Percentiles rank a stretch among this genome's conserved stretches.
Evolutionary conservation across 768 basidiomycete species (phyloP).

Genomic region (Lepiota venenata): DNA sequence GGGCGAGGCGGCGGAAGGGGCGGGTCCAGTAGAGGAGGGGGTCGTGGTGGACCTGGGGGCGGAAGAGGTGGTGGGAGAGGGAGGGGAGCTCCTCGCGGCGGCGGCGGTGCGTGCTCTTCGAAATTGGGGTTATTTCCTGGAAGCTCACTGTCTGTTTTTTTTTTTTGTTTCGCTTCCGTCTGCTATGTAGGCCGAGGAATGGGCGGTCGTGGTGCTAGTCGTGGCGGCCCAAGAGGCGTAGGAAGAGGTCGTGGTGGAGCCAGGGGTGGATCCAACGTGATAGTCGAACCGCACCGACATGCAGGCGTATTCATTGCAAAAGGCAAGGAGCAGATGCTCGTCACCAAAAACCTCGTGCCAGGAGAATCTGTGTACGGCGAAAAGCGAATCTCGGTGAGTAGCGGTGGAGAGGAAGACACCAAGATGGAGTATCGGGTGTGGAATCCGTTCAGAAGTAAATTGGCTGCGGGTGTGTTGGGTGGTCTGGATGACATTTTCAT

Average conservation of each 20-base stretch:
- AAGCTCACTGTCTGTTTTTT: background rate
- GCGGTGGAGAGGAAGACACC: conserved; percentile 60
- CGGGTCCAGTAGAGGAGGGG: conserved; percentile 31
- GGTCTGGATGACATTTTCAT: conserved; percentile 95
- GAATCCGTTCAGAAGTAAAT: conserved; percentile 98
- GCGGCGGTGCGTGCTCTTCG: conserved; percentile 20
- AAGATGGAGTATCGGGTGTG: conserved; percentile 98
- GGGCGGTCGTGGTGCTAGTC: conserved; percentile 38
- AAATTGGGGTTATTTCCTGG: background rate
- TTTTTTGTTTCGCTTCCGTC: background rate
- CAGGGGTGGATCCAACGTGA: conserved; percentile 80
- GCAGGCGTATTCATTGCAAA: conserved; percentile 94
- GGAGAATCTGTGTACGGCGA: conserved; percentile 99
- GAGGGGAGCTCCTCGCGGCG: conserved; percentile 35
- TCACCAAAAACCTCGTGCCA: conserved; percentile 97
- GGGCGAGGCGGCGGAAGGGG: conserved; percentile 37
- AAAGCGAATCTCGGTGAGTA: conserved; percentile 90
- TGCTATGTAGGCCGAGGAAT: conserved; percentile 29
- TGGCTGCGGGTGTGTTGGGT: conserved; percentile 95
- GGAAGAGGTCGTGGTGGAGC: conserved; percentile 61
- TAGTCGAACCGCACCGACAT: conserved; percentile 95
- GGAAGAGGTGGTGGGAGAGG: conserved; percentile 42
- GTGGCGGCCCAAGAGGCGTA: too few species aligned
- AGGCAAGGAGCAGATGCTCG: conserved; percentile 95
- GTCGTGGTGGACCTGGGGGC: conserved; percentile 35